These are phyloP conservation scores for Acacia acuminata DNA, from an alignment of 306 rosid species.

Conservation along the genomic window DNA sequence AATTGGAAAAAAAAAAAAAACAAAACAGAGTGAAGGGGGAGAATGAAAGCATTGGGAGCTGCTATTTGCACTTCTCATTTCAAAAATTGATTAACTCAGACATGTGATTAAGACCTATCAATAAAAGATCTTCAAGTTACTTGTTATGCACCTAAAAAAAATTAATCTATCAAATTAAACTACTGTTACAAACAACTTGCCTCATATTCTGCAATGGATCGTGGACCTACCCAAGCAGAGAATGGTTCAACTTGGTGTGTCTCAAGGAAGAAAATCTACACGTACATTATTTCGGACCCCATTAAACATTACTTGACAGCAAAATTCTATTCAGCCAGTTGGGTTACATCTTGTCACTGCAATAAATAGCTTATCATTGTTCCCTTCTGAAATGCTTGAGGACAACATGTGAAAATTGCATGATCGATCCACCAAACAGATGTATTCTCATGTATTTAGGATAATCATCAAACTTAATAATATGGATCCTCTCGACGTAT, in stretches of 20 bases:
- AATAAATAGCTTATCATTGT: slow-evolving; percentile 31
- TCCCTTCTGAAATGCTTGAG: slow-evolving; percentile 41
- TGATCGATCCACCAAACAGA: background rate
- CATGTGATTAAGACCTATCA: background rate
- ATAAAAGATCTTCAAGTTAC: background rate
- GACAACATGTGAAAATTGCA: slow-evolving; percentile 38
- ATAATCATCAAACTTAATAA: slow-evolving; percentile 18
- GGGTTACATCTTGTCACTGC: slow-evolving; percentile 33
- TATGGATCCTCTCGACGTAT: slow-evolving; percentile 6
- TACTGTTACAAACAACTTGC: slow-evolving; percentile 7
- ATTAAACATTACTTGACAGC: slow-evolving; percentile 25
- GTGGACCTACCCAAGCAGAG: slow-evolving; percentile 32
- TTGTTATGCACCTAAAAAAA: background rate
- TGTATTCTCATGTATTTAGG: background rate
- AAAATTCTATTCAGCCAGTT: slow-evolving; percentile 33
- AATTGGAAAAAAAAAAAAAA: no score
- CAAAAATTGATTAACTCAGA: background rate
- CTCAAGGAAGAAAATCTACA: slow-evolving; percentile 26
- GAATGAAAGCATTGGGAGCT: background rate
- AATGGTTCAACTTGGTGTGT: slow-evolving; percentile 27
- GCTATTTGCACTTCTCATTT: background rate
- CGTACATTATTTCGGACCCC: slow-evolving; percentile 37
- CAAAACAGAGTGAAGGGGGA: background rate
- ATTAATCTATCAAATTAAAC: slow-evolving; percentile 23
- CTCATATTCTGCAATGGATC: slow-evolving; percentile 20